Evolutionary conservation across 1,139 yeast genomes (phyloP).

Genomic region (Chernovozyma sophiae-reginae): DNA sequence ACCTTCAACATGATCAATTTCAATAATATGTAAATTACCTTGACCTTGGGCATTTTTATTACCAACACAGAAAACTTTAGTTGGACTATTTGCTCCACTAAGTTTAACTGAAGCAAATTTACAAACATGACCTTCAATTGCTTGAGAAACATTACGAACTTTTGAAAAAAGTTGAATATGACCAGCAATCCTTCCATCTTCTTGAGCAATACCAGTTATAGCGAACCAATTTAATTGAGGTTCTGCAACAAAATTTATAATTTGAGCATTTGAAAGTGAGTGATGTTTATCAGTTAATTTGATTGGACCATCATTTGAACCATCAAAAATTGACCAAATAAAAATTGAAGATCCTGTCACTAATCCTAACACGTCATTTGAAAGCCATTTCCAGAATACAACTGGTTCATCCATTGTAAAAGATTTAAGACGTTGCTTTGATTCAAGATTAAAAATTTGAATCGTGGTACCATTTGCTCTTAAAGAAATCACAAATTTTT

Average conservation of each 20-base stretch:
- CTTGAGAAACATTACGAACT: conserved; percentile 89
- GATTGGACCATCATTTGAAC: conserved; percentile 71
- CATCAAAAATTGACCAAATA: conserved; percentile 83
- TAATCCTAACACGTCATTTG: conserved; percentile 69
- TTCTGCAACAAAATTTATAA: conserved; percentile 86
- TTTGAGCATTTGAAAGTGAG: conserved; percentile 74
- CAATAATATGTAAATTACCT: conserved; percentile 87
- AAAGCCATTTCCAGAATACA: conserved; percentile 94
- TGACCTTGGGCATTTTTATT: conserved; percentile 84
- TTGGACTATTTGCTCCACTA: conserved; percentile 70
- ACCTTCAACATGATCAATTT: conserved; percentile 88
- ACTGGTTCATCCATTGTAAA: conserved; percentile 86
- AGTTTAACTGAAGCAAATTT: conserved; percentile 75
- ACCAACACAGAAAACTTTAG: conserved; percentile 87
- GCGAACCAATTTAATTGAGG: conserved; percentile 89
- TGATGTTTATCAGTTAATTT: conserved; percentile 83
- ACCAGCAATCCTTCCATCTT: conserved; percentile 92
- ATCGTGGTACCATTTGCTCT: conserved; percentile 95
- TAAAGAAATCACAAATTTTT: conserved; percentile 80
- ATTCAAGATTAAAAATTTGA: conserved; percentile 85
- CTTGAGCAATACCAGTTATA: conserved; percentile 91
- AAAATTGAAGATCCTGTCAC: conserved; percentile 74
- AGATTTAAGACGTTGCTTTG: conserved; percentile 86
- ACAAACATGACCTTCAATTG: conserved; percentile 97
- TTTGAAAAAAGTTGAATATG: conserved; percentile 90